A percentile compares a stretch with the other conserved stretches of the same genome.
phyloP scores from a whole-genome alignment of 176 grass and related monocot genomes.

The Otatea glauca region DNA sequence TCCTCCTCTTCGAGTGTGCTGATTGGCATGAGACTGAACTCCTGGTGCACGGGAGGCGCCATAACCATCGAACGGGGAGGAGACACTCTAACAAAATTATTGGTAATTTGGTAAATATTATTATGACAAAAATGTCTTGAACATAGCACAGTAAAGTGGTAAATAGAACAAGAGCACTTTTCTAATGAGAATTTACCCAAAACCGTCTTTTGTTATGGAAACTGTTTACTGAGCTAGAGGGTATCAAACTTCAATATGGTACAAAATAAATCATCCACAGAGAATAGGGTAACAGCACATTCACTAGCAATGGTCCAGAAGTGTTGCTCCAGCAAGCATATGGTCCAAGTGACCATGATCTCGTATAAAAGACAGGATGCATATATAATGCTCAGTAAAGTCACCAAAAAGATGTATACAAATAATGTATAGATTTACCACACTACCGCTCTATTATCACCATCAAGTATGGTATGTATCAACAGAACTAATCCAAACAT shows the following conservation, averaged over 20 bases:
- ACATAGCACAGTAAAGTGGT: neutral
- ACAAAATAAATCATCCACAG: neutral
- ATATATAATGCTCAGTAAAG: neutral
- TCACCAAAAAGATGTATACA: neutral
- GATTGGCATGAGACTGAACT: neutral
- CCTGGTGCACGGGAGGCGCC: slow-evolving; percentile 19
- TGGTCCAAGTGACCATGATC: neutral
- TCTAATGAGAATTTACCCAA: neutral
- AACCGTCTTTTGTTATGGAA: neutral
- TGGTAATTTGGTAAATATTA: slow-evolving; percentile 22
- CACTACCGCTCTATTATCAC: neutral
- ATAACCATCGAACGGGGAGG: slow-evolving; percentile 12
- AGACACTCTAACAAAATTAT: slow-evolving; percentile 18
- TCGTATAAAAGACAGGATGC: neutral
- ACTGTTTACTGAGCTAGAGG: neutral
- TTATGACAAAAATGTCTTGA: neutral
- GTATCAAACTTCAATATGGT: neutral
- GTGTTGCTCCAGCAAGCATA: neutral
- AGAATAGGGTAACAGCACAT: neutral
- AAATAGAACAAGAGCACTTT: slow-evolving; percentile 8
- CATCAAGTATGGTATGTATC: neutral
- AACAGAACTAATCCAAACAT: neutral
- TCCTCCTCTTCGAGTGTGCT: neutral
- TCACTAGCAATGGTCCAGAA: slow-evolving; percentile 3
- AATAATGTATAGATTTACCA: slow-evolving; percentile 4